A percentile compares a stretch with the other conserved stretches of the same genome.
phyloP scores from a whole-genome alignment of 73 alveolate species.

The Paramecium octaurelia region DNA sequence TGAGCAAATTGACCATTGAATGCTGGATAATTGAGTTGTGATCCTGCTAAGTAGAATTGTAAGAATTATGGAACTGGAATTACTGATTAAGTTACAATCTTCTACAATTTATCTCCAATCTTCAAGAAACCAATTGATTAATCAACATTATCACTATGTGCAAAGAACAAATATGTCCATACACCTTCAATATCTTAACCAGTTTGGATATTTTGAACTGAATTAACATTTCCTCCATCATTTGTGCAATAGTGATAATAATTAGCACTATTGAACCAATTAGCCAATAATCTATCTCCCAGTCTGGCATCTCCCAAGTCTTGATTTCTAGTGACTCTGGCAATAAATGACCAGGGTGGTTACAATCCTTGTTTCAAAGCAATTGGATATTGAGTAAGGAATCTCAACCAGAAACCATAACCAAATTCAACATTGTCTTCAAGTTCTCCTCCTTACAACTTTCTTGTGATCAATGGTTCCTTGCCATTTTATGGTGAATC shows the following conservation, averaged over 20 bases:
- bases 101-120: neutral
- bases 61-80: conserved; percentile 33
- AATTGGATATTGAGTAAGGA: neutral
- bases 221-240: conserved; percentile 38
- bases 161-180: conserved; percentile 25
- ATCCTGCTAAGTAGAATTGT: conserved; percentile 31
- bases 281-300: conserved; percentile 50
- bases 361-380: neutral
- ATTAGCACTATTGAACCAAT: neutral
- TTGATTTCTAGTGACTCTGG: conserved; percentile 21
- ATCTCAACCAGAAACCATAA: conserved; percentile 51
- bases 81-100: neutral
- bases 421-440: conserved; percentile 3
- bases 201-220: neutral
- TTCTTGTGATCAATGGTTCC: neutral
- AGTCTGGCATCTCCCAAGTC: neutral
- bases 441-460: neutral
- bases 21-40: conserved; percentile 3
- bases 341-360: neutral
- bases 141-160: neutral
- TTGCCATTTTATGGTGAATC: conserved; percentile 8
- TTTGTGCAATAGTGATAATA: conserved; percentile 33
- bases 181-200: conserved; percentile 50
- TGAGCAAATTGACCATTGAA: conserved; percentile 32
- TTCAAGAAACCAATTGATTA: neutral